phyloP scores from a whole-genome alignment of 345 rosid species.

The Jatropha curcas region DNA sequence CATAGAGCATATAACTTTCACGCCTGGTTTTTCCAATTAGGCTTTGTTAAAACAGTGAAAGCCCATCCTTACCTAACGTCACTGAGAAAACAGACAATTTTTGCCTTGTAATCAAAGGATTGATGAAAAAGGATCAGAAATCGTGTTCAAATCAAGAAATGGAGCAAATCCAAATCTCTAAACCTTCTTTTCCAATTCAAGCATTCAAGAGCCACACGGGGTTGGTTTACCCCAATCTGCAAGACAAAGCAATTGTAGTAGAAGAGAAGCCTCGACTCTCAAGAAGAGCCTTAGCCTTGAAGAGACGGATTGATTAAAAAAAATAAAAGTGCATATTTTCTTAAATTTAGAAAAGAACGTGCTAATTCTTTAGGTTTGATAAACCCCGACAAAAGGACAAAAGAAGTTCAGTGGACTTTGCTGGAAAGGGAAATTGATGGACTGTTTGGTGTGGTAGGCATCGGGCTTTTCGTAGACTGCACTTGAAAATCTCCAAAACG shows the following conservation, averaged over 20 bases:
- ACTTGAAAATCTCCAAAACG: conserved; percentile 32
- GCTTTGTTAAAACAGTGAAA: background rate
- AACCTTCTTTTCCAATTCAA: conserved; percentile 54
- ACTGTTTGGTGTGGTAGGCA: conserved; percentile 38
- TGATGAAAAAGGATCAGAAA: conserved; percentile 7
- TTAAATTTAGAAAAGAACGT: conserved; percentile 3
- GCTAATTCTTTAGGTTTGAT: conserved; percentile 7
- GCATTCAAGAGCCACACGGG: conserved; percentile 23
- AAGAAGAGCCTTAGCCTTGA: conserved; percentile 19
- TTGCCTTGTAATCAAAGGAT: conserved; percentile 38
- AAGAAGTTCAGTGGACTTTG: background rate
- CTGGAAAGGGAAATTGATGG: conserved; percentile 14
- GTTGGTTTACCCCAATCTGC: conserved; percentile 34
- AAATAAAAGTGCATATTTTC: background rate
- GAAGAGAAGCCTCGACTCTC: background rate
- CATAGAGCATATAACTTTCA: background rate
- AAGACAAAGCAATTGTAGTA: conserved; percentile 48
- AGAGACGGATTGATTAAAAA: conserved; percentile 7
- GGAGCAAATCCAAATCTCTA: conserved; percentile 13
- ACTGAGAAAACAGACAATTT: background rate
- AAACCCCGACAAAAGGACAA: conserved; percentile 28
- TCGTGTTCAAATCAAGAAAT: background rate
- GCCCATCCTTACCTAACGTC: conserved; percentile 29
- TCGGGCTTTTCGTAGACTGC: conserved; percentile 46
- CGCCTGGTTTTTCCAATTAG: background rate